phyloP scores from a whole-genome alignment of 2,329 filamentous ascomycete species.

The Botrytis galanthina region DNA sequence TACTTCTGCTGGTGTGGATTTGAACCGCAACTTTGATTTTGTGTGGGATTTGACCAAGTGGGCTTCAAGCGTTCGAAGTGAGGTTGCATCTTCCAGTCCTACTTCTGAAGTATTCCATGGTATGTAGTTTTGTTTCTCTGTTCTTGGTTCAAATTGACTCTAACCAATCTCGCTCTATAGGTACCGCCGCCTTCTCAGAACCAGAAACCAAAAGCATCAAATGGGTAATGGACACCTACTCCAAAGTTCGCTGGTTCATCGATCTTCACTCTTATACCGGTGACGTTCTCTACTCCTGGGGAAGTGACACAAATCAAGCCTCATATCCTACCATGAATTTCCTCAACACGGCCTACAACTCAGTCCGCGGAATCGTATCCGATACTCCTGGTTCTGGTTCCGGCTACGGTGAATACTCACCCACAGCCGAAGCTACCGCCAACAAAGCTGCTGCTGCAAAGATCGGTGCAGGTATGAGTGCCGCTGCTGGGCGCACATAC shows the following conservation, averaged over 20 bases:
- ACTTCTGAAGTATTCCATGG: constrained; percentile 41
- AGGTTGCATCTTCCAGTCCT: constrained; percentile 42
- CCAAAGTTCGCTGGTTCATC: constrained; percentile 54
- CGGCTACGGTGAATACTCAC: constrained; percentile 48
- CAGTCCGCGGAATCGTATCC: constrained; percentile 48
- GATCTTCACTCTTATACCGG: constrained; percentile 57
- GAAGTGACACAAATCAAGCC: constrained; percentile 53
- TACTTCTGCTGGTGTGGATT: constrained; percentile 47
- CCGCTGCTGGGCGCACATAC: constrained; percentile 42
- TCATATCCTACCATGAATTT: constrained; percentile 50
- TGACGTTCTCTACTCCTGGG: constrained; percentile 56
- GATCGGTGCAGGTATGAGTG: constrained; percentile 44
- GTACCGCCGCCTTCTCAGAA: constrained; percentile 52
- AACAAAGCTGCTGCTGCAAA: constrained; percentile 39
- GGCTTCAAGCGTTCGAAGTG: constrained; percentile 41
- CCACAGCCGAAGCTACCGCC: constrained; percentile 40
- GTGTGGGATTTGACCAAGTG: constrained; percentile 54
- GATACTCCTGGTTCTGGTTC: constrained; percentile 38
- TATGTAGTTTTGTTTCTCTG: constrained; percentile 7
- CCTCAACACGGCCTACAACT: constrained; percentile 51
- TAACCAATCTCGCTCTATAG: constrained; percentile 32
- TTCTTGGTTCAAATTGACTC: no score
- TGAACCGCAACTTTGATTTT: constrained; percentile 59
- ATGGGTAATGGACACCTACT: constrained; percentile 51
- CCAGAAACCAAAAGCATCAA: constrained; percentile 55